These are phyloP conservation scores for Mycena belliarum DNA, from an alignment of 768 basidiomycete species.

Conservation along the genomic window DNA sequence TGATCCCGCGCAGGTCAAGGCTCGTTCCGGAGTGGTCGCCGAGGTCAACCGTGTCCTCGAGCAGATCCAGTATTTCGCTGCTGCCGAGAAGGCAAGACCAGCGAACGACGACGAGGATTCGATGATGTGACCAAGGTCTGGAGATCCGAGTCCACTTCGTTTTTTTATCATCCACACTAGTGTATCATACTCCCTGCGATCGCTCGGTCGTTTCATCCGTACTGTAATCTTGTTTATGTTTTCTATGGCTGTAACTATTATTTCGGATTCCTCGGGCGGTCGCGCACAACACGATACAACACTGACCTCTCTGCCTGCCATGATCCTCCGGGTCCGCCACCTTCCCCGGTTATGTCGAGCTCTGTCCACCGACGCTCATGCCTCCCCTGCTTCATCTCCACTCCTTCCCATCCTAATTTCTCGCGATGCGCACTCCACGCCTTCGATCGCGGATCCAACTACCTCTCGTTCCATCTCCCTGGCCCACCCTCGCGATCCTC, in stretches of 20 bases:
- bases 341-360: constrained; percentile 13
- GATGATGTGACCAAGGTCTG: constrained; percentile 4
- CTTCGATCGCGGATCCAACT: constrained; percentile 15
- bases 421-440: constrained; percentile 6
- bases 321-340: constrained; percentile 7
- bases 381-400: not conserved
- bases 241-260: not conserved
- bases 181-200: constrained; percentile 5
- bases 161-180: not conserved
- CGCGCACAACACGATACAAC: too few species aligned
- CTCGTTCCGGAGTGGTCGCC: constrained; percentile 41
- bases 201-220: not conserved
- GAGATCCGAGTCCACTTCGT: not conserved
- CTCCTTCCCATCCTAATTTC: constrained; percentile 3
- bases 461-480: constrained; percentile 18
- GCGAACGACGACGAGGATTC: not conserved
- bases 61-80: constrained; percentile 47
- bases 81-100: constrained; percentile 34
- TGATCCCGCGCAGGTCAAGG: constrained; percentile 44
- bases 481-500: constrained; percentile 17
- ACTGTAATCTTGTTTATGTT: not conserved
- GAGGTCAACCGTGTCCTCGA: constrained; percentile 38
- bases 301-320: not conserved
- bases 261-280: too few species aligned
- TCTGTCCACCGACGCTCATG: constrained; percentile 10